A percentile compares a stretch with the other conserved stretches of the same genome.
These are phyloP conservation scores for Magnaporthiopsis rhizophila DNA, from an alignment of 2,329 filamentous ascomycete species.

Conservation along the genomic window DNA sequence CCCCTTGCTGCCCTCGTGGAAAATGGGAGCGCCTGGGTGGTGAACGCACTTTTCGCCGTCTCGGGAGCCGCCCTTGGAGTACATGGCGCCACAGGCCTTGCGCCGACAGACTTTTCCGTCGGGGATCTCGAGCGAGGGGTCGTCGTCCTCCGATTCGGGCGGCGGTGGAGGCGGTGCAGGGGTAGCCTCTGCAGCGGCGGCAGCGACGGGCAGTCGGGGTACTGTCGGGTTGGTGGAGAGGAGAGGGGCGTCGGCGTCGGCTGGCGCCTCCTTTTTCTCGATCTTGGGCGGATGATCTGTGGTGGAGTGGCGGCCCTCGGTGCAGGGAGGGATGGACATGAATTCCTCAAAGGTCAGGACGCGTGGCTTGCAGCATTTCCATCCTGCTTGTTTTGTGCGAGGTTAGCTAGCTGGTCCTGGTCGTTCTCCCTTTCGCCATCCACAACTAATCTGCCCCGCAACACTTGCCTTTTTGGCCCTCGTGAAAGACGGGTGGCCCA, in stretches of 20 bases:
- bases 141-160: conserved; percentile 81
- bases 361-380: conserved; percentile 98
- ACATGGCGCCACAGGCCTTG: conserved; percentile 61
- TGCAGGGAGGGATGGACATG: conserved; percentile 85
- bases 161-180: conserved; percentile 40
- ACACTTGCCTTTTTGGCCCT: conserved; percentile 88
- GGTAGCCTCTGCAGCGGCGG: conserved; percentile 26
- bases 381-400: conserved; percentile 49
- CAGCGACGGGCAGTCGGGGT: conserved; percentile 13
- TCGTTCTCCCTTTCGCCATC: too few species aligned
- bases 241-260: conserved; percentile 31
- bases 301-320: conserved; percentile 83
- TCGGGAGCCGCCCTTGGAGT: conserved; percentile 49
- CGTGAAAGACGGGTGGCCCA: conserved; percentile 89
- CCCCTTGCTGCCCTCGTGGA: conserved; percentile 97
- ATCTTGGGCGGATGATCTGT: conserved; percentile 62
- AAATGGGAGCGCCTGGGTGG: conserved; percentile 85
- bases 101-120: conserved; percentile 70
- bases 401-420: background rate
- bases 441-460: conserved; percentile 2
- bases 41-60: conserved; percentile 74
- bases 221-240: conserved; percentile 11
- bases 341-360: conserved; percentile 98
- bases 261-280: conserved; percentile 45
- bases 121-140: conserved; percentile 64